Evolutionary conservation across 768 basidiomycete species (phyloP), one percentile per base, ranked within the genome.

Genomic region (Termitomyces titanicus): DNA sequence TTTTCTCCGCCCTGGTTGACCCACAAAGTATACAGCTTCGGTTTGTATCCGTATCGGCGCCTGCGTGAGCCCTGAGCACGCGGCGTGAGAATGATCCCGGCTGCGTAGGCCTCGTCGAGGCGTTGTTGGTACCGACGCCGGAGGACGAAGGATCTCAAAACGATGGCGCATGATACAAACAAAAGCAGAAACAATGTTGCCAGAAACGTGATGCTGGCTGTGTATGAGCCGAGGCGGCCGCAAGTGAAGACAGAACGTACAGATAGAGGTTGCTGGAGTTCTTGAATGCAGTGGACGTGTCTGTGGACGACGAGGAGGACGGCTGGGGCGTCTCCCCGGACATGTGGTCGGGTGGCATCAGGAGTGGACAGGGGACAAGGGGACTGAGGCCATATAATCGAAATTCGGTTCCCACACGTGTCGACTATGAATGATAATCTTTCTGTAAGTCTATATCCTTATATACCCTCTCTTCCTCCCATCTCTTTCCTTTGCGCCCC

Each of bases 131-230:
- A 82, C 20, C 83, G 79, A 15, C 84, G 72, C 18, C 87, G 81
- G 17, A 85, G 62, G 54, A 86, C 61, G 60, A 81, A 81, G 1
- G 87, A 85, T 42, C 88, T 80, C 45, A 84, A 70, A 51, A 88
- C 77, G 60, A 89, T 83, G 6, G 79, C 78, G 39, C 75, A 80
- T 9, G 86, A 88, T 49, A 89, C 78, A 40, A 81, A 72, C 17
- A 89, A 74, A 57, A 89, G 80, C 42, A 89, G 73, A 59, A 87
- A 75, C 24, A 89, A 78, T 3, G 87, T 88, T 22, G 86, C 85
- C 35, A 89, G 79, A 62, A 88, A 89, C 4, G 86, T 88, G 68
- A 86, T 82, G 25, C 84, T 66, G 34, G 55, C 46, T 37, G 54
- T 56, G 35, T 44, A 53, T 34, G 34, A 47, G 47, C 54, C 12